phyloP scores from a whole-genome alignment of 2,329 filamentous ascomycete species.

The Nannizziopsis barbatae region DNA sequence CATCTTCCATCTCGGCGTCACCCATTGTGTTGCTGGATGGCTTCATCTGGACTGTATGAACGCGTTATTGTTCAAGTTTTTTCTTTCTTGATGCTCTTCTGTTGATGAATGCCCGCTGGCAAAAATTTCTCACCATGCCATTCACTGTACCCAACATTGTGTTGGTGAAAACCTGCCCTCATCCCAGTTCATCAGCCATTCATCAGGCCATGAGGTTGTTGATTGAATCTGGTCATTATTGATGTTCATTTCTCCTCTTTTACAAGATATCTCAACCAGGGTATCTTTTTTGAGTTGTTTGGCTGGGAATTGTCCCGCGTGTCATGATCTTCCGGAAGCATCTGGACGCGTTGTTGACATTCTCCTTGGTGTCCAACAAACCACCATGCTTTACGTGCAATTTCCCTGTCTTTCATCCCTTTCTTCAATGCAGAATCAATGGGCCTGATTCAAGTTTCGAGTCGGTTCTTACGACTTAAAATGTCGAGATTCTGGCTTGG shows the following conservation, averaged over 20 bases:
- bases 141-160: not conserved
- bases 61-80: not conserved
- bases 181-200: not conserved
- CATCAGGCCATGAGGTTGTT: not conserved
- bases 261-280: not conserved
- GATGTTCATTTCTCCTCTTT: not conserved
- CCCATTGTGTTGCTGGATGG: not conserved
- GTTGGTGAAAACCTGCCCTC: not conserved
- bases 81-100: not conserved
- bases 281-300: not conserved
- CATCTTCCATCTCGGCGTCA: constrained; percentile 9
- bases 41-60: not conserved
- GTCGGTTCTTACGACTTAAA: too few species aligned
- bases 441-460: too few species aligned
- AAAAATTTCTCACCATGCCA: constrained; percentile 2
- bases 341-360: not conserved
- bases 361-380: not conserved
- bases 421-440: too few species aligned
- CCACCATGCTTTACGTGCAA: too few species aligned
- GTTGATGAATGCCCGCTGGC: too few species aligned
- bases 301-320: not conserved
- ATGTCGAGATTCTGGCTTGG: too few species aligned
- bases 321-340: not conserved
- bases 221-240: too few species aligned
- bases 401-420: too few species aligned